Evolutionary conservation across 345 rosid genomes (phyloP).

Genomic region (Syzygium oleosum): DNA sequence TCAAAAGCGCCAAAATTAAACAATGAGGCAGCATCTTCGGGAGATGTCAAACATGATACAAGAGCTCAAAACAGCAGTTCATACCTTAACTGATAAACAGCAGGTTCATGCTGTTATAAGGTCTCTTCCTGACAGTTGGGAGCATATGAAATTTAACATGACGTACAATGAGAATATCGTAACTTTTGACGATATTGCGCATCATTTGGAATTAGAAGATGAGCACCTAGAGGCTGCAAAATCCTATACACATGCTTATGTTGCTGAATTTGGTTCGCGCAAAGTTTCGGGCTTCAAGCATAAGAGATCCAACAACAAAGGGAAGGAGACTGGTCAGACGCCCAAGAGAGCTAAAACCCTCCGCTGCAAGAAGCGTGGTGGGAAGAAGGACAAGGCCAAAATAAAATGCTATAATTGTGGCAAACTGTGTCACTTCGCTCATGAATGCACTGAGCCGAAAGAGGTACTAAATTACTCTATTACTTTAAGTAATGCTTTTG

Average conservation of each 20-base stretch:
- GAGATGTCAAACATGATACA: neutral
- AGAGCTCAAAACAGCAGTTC: neutral
- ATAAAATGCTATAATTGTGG: neutral
- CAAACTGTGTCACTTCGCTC: neutral
- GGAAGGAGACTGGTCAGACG: neutral
- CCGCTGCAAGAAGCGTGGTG: neutral
- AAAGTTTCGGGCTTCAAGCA: neutral
- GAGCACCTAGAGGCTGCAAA: neutral
- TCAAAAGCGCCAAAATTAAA: neutral
- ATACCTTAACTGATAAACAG: accelerated
- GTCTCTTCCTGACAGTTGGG: neutral
- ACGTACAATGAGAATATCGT: neutral
- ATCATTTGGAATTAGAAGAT: neutral
- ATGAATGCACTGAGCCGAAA: neutral
- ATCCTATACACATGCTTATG: neutral
- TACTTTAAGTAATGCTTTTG: neutral
- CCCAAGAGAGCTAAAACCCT: neutral
- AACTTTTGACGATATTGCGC: neutral
- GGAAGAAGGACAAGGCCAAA: neutral
- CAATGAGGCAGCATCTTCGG: neutral
- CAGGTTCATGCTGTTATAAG: neutral
- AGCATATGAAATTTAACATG: neutral
- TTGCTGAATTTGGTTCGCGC: neutral
- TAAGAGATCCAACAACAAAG: neutral
- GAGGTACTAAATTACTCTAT: neutral